Base-by-base conservation (phyloP, 176 grass and related monocot species). In the Paspalum vaginatum region DNA sequence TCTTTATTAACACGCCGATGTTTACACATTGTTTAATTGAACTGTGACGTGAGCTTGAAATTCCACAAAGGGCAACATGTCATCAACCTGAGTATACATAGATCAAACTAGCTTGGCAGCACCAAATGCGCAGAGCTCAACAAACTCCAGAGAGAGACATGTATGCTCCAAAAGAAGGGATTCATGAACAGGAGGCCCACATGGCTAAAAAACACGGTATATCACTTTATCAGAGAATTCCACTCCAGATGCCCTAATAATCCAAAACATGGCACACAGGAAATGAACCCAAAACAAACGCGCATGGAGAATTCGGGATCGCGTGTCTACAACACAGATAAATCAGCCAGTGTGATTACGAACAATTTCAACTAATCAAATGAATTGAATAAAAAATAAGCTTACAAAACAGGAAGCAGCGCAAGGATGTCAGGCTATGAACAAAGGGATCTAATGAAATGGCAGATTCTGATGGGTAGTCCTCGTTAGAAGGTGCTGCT, bases 401-500 rank as follows among this genome's bases (percentile, higher is more conserved):
- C 65, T 89, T 83, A 83, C 79, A 76, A 44, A 83, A 76, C 68
- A 55, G 46, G 79, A 75, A 46, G 84, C 86, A 86, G 75, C 77
- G 12, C 64, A 79, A 60, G 79, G 86, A 86, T 89, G 90, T 92
- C 86, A 92, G 75, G 70, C 86, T 92, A 92, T 92, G 87, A 88
- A 97, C 94, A 97, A 87, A 84, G 56, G 68, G 88, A 91, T 72
- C 76, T 90, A 88, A 73, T 72, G 51, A 26, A 87, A 83, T 65
- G 58, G 79, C 71, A 10, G 67, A 27, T 69, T 91, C 77, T 71
- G 12, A 84, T 82, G 21, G 50, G 78, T 41, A 83, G 80, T 68
- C 79, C 85, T 79, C 48, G 87, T 85, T 93, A 97, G 83, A 97
- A 93, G 63, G 83, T 97, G 81, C 86, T 97, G 88, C 86, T 93